phyloP scores from a whole-genome alignment of 768 basidiomycete genomes.

The Hericium alpestre region DNA sequence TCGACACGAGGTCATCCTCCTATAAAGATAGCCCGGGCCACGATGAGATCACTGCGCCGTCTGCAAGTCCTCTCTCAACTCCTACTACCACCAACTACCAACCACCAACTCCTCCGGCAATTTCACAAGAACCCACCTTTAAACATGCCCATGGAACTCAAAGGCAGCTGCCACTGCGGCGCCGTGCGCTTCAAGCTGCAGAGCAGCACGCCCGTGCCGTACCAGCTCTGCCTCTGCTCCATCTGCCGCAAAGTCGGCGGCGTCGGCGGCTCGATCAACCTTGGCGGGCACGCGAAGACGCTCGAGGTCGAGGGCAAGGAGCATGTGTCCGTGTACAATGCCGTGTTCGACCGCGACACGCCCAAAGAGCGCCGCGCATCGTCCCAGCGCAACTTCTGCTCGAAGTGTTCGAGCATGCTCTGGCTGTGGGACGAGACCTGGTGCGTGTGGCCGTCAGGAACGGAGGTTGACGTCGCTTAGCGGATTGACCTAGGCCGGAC shows the following conservation, averaged over 20 bases:
- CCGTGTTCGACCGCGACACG: slow-evolving; percentile 47
- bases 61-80: no score
- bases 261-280: slow-evolving; percentile 52
- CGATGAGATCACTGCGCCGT: no score
- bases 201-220: slow-evolving; percentile 50
- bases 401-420: slow-evolving; percentile 53
- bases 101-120: no score
- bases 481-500: slow-evolving; percentile 37
- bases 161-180: slow-evolving; percentile 29
- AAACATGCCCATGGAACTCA: slow-evolving; percentile 45
- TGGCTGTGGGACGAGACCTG: slow-evolving; percentile 51
- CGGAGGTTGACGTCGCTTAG: neutral
- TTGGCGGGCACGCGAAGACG: slow-evolving; percentile 44
- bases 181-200: slow-evolving; percentile 24
- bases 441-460: slow-evolving; percentile 22
- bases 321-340: slow-evolving; percentile 50
- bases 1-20: no score
- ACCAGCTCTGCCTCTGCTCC: slow-evolving; percentile 59
- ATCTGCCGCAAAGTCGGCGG: slow-evolving; percentile 68
- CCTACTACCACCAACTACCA: no score
- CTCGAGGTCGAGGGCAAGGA: slow-evolving; percentile 44
- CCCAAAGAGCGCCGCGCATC: slow-evolving; percentile 33
- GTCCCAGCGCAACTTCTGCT: slow-evolving; percentile 56
- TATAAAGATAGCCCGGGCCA: no score
- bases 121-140: neutral